A percentile compares a stretch with the other conserved stretches of the same genome.
phyloP scores from a whole-genome alignment of 2,329 filamentous ascomycete genomes.

The Domatiomyces globalis region DNA sequence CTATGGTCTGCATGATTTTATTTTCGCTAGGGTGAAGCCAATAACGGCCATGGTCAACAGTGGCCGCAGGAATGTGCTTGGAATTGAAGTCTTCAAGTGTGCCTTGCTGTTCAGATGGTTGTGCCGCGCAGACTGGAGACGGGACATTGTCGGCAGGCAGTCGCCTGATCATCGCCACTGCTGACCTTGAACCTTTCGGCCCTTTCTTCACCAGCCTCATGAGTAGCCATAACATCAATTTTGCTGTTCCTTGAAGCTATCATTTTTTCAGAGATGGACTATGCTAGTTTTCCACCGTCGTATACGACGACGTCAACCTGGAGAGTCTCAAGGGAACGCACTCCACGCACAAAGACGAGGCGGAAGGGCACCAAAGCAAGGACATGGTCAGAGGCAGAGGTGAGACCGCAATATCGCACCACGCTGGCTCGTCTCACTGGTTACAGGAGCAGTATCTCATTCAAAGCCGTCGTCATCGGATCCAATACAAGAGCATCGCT shows the following conservation, averaged over 20 bases:
- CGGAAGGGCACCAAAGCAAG: constrained; percentile 24
- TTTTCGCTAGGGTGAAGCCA: neutral
- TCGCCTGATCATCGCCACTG: neutral
- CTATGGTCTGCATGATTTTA: neutral
- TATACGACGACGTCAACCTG: neutral
- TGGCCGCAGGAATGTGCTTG: neutral
- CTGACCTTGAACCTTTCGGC: neutral
- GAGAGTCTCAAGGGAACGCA: neutral
- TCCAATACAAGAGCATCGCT: constrained; percentile 84
- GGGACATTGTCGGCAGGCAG: neutral
- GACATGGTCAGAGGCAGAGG: constrained; percentile 78
- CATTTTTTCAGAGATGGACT: neutral
- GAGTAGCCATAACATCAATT: neutral
- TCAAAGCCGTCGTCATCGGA: constrained; percentile 71
- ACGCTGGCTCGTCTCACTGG: constrained; percentile 1
- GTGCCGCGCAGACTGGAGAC: neutral
- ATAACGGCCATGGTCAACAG: neutral
- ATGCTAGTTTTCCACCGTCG: neutral
- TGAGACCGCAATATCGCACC: constrained; percentile 27
- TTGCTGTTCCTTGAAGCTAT: neutral
- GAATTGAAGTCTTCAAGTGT: neutral
- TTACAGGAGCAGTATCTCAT: constrained; percentile 65
- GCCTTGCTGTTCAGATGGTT: neutral
- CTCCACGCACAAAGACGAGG: neutral
- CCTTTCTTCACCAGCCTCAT: neutral